Evolutionary conservation across 1,284 basidiomycete species (phyloP).

Genomic region (Athelia sp.): DNA sequence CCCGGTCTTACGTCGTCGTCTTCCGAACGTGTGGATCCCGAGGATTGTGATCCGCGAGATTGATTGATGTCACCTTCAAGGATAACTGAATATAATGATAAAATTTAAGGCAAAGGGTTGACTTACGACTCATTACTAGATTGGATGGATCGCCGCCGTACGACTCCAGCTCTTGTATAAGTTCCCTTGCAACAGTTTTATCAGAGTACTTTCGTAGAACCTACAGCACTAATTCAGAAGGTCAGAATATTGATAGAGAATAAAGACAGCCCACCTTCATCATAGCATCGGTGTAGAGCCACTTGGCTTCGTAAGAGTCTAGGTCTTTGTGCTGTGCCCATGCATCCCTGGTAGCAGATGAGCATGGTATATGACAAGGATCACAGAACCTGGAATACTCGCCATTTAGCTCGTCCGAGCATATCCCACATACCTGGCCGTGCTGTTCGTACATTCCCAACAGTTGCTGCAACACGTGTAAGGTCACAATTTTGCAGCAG

Average conservation of each 20-base stretch:
- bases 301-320: slow-evolving; percentile 78
- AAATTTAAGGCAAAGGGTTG: background rate
- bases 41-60: slow-evolving; percentile 54
- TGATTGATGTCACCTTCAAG: slow-evolving; percentile 38
- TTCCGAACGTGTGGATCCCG: slow-evolving; percentile 52
- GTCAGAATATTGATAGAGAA: background rate
- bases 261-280: slow-evolving; percentile 55
- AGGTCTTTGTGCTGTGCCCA: slow-evolving; percentile 91
- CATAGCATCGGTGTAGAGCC: slow-evolving; percentile 84
- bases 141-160: slow-evolving; percentile 53
- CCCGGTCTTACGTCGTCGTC: slow-evolving; percentile 21
- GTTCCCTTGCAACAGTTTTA: slow-evolving; percentile 69
- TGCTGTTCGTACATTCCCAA: slow-evolving; percentile 76
- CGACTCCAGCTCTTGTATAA: slow-evolving; percentile 81
- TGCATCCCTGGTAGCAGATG: slow-evolving; percentile 65
- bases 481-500: slow-evolving; percentile 4
- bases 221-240: slow-evolving; percentile 30
- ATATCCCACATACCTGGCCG: slow-evolving; percentile 91
- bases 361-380: too few relatives aligned
- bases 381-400: too few relatives aligned
- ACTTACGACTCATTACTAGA: slow-evolving; percentile 65
- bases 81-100: slow-evolving; percentile 5
- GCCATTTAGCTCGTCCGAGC: slow-evolving; percentile 95
- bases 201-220: slow-evolving; percentile 81
- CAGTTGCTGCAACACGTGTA: slow-evolving; percentile 58